A percentile compares a stretch with the other conserved stretches of the same genome.
Conservation (phyloP, 1,284 basidiomycete genomes). For the Anthracocystis panici-leucophaei region DNA sequence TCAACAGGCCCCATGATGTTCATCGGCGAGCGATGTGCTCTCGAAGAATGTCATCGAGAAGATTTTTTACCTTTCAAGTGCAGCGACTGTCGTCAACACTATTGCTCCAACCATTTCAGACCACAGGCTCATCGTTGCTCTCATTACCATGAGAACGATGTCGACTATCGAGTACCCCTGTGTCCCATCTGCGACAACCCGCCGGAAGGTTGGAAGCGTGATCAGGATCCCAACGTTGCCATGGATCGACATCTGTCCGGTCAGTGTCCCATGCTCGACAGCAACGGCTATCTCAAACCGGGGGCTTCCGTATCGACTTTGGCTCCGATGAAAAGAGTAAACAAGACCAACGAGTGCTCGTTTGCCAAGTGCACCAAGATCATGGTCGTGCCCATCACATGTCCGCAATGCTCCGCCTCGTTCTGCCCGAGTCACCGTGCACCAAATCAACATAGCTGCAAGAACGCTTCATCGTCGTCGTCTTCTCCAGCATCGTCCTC, state of each 20-base stretch:
- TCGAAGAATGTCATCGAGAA: conserved; percentile 58
- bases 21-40: conserved; percentile 59
- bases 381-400: conserved; percentile 63
- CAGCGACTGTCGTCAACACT: conserved; percentile 56
- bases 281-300: conserved; percentile 33
- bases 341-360: conserved; percentile 57
- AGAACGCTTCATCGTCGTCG: conserved; percentile 20
- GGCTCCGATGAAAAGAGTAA: conserved; percentile 32
- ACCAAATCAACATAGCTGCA: conserved; percentile 56
- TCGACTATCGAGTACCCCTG: conserved; percentile 57
- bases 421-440: conserved; percentile 64
- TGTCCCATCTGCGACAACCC: conserved; percentile 63
- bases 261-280: conserved; percentile 52
- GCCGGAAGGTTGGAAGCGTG: conserved; percentile 56
- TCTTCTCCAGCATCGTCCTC: conserved; percentile 32
- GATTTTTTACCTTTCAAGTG: conserved; percentile 65
- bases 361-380: conserved; percentile 58
- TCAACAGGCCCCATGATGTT: conserved; percentile 62
- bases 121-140: conserved; percentile 50
- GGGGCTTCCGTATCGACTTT: conserved; percentile 6
- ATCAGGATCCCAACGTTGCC: conserved; percentile 63
- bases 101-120: conserved; percentile 53
- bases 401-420: conserved; percentile 43
- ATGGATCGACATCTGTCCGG: conserved; percentile 61
- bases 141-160: conserved; percentile 14